A percentile compares a stretch with the other conserved stretches of the same genome.
phyloP scores from a whole-genome alignment of 768 basidiomycete species.

The Tylopilus subfusipes region DNA sequence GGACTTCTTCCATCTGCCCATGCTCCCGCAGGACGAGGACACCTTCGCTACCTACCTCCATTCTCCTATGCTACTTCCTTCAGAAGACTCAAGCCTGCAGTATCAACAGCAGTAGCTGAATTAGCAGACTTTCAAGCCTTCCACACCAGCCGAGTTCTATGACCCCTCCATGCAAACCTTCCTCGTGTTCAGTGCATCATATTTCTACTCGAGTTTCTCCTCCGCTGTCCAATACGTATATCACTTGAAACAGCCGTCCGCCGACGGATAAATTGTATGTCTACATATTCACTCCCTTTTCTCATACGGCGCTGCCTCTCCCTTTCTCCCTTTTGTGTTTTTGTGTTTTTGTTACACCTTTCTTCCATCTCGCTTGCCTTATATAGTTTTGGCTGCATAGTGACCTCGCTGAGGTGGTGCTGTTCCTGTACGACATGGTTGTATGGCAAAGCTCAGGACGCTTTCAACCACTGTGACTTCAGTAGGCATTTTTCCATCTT shows the following conservation, averaged over 20 bases:
- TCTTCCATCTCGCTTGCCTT: too few species aligned
- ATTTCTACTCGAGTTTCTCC: slow-evolving; percentile 5
- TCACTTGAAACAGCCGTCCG: slow-evolving; percentile 9
- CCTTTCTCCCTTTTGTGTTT: too few species aligned
- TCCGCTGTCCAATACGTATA: slow-evolving; percentile 18
- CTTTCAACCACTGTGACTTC: too few species aligned
- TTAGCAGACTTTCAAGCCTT: slow-evolving; percentile 13
- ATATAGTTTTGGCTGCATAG: too few species aligned
- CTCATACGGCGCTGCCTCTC: too few species aligned
- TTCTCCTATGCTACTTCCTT: slow-evolving; percentile 53
- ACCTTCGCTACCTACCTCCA: slow-evolving; percentile 54
- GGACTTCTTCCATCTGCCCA: slow-evolving; percentile 67
- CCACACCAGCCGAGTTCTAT: slow-evolving; percentile 30
- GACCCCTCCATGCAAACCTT: slow-evolving; percentile 37
- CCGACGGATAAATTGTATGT: too few species aligned
- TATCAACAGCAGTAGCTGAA: slow-evolving; percentile 24
- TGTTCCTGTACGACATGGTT: too few species aligned
- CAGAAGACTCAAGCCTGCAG: slow-evolving; percentile 30
- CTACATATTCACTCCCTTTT: too few species aligned
- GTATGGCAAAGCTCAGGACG: too few species aligned
- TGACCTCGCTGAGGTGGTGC: too few species aligned
- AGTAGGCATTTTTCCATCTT: too few species aligned
- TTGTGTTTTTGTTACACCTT: too few species aligned
- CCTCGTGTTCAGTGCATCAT: slow-evolving; percentile 1
- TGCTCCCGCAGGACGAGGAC: slow-evolving; percentile 64